Evolutionary conservation across 1,139 yeast species (phyloP).

Genomic region (Pichiaceae sp.): DNA sequence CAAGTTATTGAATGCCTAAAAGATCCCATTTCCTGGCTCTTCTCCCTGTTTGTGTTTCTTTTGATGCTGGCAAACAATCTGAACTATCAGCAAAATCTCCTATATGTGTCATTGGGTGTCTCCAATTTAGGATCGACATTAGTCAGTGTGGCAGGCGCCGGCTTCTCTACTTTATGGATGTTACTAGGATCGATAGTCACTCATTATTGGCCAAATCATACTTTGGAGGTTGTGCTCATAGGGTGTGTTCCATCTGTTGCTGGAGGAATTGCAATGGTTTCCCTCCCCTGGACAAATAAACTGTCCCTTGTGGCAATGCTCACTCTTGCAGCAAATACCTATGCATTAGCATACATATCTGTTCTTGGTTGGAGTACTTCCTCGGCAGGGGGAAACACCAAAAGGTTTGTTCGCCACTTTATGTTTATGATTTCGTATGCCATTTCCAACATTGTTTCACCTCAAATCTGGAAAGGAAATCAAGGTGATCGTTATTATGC

Average conservation of each 20-base stretch:
- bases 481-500: conserved; percentile 12
- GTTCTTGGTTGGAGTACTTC: conserved; percentile 18
- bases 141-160: conserved; percentile 23
- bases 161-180: conserved; percentile 13
- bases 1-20: conserved; percentile 28
- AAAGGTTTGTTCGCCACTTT: conserved; percentile 19
- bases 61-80: conserved; percentile 31
- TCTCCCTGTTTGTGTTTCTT: conserved; percentile 23
- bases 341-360: conserved; percentile 18
- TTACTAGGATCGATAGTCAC: conserved; percentile 14
- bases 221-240: conserved; percentile 14
- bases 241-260: conserved; percentile 19
- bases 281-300: conserved; percentile 21
- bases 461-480: conserved; percentile 21
- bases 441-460: conserved; percentile 19
- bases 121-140: conserved; percentile 18
- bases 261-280: conserved; percentile 25
- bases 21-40: conserved; percentile 29
- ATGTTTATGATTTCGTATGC: conserved; percentile 18
- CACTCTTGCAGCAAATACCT: conserved; percentile 7
- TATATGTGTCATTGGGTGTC: conserved; percentile 25
- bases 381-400: conserved; percentile 24
- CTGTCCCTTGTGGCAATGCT: conserved; percentile 20
- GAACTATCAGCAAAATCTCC: conserved; percentile 29
- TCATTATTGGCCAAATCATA: conserved; percentile 11